A percentile compares a stretch with the other conserved stretches of the same genome.
Evolutionary conservation across 306 rosid species (phyloP).

Genomic region (Prunus mume): DNA sequence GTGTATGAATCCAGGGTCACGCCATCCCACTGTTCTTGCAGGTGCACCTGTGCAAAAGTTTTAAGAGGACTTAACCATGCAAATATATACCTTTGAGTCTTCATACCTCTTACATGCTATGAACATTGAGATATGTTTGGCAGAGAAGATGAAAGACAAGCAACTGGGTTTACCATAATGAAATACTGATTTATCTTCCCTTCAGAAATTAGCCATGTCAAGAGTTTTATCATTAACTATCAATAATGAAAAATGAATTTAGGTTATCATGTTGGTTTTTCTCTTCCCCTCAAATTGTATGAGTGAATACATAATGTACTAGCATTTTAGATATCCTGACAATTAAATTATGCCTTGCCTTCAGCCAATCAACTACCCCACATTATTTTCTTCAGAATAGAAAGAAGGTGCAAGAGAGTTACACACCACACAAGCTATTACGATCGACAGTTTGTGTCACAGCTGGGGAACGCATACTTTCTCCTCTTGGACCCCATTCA

Average conservation of each 20-base stretch:
- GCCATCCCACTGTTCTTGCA: constrained; percentile 92
- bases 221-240: neutral
- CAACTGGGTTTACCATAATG: neutral
- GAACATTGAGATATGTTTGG: neutral
- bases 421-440: constrained; percentile 66
- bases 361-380: neutral
- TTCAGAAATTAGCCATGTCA: neutral
- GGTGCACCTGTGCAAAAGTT: constrained; percentile 60
- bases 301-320: neutral
- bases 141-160: neutral
- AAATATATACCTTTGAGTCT: neutral
- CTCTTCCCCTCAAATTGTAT: neutral
- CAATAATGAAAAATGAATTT: neutral
- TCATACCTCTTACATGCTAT: neutral
- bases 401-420: neutral
- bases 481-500: constrained; percentile 62
- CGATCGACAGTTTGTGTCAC: constrained; percentile 77
- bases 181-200: neutral
- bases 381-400: neutral
- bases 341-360: too few relatives aligned
- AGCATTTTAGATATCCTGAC: too few relatives aligned
- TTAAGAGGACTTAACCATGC: neutral
- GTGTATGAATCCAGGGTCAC: constrained; percentile 84
- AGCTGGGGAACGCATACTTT: constrained; percentile 45
- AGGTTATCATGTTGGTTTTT: neutral